Evolutionary conservation across 2,329 filamentous ascomycete species (phyloP).

Genomic region (Laburnicola sp.): DNA sequence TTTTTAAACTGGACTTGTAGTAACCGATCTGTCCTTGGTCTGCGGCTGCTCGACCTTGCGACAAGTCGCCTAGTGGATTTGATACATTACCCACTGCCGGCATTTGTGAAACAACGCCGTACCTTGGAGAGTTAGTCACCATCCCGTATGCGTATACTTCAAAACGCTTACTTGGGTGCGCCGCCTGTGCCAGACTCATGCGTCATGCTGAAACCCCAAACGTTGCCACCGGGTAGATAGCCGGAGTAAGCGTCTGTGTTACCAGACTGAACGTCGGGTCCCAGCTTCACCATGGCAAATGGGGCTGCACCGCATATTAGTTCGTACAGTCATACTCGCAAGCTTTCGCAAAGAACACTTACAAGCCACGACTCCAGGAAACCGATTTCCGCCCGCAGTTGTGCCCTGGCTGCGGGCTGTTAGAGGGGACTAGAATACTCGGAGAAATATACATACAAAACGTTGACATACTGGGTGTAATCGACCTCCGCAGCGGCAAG

Average conservation of each 20-base stretch:
- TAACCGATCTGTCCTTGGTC: conserved; percentile 64
- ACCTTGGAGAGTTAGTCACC: conserved; percentile 10
- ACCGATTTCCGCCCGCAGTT: conserved; percentile 40
- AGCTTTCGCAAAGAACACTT: background rate
- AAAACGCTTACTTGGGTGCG: conserved; percentile 27
- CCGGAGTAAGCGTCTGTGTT: conserved; percentile 42
- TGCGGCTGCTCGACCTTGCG: conserved; percentile 53
- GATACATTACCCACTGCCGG: conserved; percentile 31
- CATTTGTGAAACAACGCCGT: conserved; percentile 44
- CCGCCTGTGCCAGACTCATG: conserved; percentile 43
- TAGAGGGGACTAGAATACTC: background rate
- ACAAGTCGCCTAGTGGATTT: conserved; percentile 61
- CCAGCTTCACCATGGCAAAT: conserved; percentile 43
- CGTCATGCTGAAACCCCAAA: conserved; percentile 44
- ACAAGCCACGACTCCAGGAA: conserved; percentile 42
- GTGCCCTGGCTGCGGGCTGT: conserved; percentile 28
- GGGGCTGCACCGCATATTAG: conserved; percentile 24
- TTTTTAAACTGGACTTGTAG: conserved; percentile 60
- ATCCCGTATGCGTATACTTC: background rate
- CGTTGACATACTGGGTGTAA: conserved; percentile 40
- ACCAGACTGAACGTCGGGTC: conserved; percentile 38
- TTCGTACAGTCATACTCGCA: background rate
- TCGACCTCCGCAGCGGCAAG: conserved; percentile 15
- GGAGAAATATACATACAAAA: conserved; percentile 32
- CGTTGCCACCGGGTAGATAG: conserved; percentile 35